phyloP scores from a whole-genome alignment of 495 filamentous ascomycete species.

The Rhypophila decipiens region DNA sequence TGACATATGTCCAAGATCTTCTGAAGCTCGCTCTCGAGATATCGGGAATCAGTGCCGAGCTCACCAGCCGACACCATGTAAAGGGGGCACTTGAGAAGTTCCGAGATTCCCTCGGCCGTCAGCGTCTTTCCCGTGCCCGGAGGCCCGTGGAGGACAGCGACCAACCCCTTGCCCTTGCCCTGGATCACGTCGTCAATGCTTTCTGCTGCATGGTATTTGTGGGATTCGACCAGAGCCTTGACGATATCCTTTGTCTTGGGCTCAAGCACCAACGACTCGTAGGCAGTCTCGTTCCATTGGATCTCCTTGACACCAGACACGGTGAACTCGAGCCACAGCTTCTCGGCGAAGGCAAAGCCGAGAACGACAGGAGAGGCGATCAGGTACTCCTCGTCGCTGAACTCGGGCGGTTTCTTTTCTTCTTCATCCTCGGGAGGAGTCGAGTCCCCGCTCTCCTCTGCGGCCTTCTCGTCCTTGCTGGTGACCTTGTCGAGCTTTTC shows the following conservation, averaged over 20 bases:
- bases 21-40: slow-evolving; percentile 71
- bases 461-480: slow-evolving; percentile 16
- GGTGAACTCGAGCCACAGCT: slow-evolving; percentile 86
- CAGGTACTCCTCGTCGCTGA: slow-evolving; percentile 80
- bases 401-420: slow-evolving; percentile 43
- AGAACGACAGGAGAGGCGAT: slow-evolving; percentile 86
- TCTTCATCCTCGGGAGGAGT: slow-evolving; percentile 30
- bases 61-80: slow-evolving; percentile 83
- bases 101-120: slow-evolving; percentile 81
- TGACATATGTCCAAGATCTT: slow-evolving; percentile 84
- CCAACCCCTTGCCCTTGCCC: slow-evolving; percentile 48
- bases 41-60: slow-evolving; percentile 71
- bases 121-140: slow-evolving; percentile 87
- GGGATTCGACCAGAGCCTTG: slow-evolving; percentile 29
- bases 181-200: slow-evolving; percentile 62
- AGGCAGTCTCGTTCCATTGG: slow-evolving; percentile 25
- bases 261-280: slow-evolving; percentile 22
- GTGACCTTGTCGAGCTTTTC: slow-evolving; percentile 62
- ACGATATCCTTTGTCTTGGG: slow-evolving; percentile 26
- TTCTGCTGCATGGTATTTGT: slow-evolving; percentile 62
- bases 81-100: slow-evolving; percentile 72
- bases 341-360: slow-evolving; percentile 90
- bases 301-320: slow-evolving; percentile 64
- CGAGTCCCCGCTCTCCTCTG: slow-evolving; percentile 36
- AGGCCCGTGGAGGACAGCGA: slow-evolving; percentile 69